A percentile compares a stretch with the other conserved stretches of the same genome.
Conservation (phyloP, 805 yeast genomes). For the Zygosaccharomyces gambellarensis region DNA sequence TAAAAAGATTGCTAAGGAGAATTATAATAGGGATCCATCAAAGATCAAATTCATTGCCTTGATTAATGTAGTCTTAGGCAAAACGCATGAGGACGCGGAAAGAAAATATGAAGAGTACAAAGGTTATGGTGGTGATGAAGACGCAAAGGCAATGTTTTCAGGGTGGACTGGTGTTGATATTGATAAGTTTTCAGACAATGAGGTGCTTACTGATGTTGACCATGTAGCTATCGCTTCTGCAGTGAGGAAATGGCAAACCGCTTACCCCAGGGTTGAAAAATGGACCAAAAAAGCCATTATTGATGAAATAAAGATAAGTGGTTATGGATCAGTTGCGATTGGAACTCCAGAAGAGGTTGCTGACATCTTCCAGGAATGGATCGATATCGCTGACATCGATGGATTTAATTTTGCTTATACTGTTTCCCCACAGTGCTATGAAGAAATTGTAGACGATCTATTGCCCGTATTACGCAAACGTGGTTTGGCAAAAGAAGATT, state of each 20-base stretch:
- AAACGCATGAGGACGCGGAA: conserved; percentile 41
- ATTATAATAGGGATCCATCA: conserved; percentile 36
- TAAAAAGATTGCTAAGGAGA: conserved; percentile 33
- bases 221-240: conserved; percentile 33
- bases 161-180: conserved; percentile 45
- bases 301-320: conserved; percentile 29
- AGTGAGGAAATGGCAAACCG: conserved; percentile 28
- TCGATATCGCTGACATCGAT: conserved; percentile 38
- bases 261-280: conserved; percentile 18
- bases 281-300: conserved; percentile 29
- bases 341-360: conserved; percentile 41
- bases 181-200: conserved; percentile 36
- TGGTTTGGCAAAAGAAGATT: conserved; percentile 38
- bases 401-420: conserved; percentile 44
- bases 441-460: conserved; percentile 36
- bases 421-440: conserved; percentile 35
- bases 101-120: conserved; percentile 35
- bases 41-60: conserved; percentile 38
- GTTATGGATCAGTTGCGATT: conserved; percentile 28
- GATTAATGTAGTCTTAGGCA: conserved; percentile 38
- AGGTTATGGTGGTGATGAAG: conserved; percentile 38
- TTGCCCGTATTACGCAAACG: conserved; percentile 38
- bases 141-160: conserved; percentile 43
- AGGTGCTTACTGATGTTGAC: conserved; percentile 34
- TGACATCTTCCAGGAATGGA: conserved; percentile 40